Base-by-base conservation (phyloP, 169 alveolate genomes). In the Cryptosporidium ryanae region DNA sequence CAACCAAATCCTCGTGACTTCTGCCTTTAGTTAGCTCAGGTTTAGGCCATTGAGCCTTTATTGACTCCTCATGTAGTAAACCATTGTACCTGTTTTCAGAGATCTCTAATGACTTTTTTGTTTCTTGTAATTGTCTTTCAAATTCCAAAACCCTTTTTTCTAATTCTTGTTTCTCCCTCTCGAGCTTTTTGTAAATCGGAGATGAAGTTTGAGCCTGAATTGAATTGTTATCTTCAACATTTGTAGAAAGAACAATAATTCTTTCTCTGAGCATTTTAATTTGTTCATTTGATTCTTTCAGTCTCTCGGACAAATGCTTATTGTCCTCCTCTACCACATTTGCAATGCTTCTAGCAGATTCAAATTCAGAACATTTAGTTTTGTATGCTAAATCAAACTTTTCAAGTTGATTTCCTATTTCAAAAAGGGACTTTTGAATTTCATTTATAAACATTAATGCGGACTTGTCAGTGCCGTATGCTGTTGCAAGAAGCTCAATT, bases 281-380 rank as follows among this genome's bases (percentile, higher is more conserved):
- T 48, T 76, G 87, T n/a, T 76, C 87, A 61, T 59, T 76, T 15
- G 87, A 76, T 38, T 76, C 87, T 48, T 55, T 57, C 7, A 76
- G 48, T 25, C 87, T 55, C 27, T 76, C 71, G 18, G 87, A 59
- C 18, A 76, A 61, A 61, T 76, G 87, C 25, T 76, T 76, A 31
- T 76, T 76, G 32, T 76, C 87, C 21, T 76, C 63, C 18, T 76
- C 87, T 32, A 76, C 63, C 46, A 76, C 44, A 10, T 34, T 59
- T 29, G 64, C 25, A 21, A 59, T 61, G 38, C 59, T 52, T 49
- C 59, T 76, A 21, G 68, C 59, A 18, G 87, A 59, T 54, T 76
- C 87, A 18, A 55, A 55, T 76, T 76, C 87, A 5, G 71, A 59
- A 21, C 61, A 23, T 61, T 76, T 76, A 32, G 52, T 32, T 23